Evolutionary conservation across 129 eudicot genomes (phyloP).

Genomic region (Erigeron canadensis): DNA sequence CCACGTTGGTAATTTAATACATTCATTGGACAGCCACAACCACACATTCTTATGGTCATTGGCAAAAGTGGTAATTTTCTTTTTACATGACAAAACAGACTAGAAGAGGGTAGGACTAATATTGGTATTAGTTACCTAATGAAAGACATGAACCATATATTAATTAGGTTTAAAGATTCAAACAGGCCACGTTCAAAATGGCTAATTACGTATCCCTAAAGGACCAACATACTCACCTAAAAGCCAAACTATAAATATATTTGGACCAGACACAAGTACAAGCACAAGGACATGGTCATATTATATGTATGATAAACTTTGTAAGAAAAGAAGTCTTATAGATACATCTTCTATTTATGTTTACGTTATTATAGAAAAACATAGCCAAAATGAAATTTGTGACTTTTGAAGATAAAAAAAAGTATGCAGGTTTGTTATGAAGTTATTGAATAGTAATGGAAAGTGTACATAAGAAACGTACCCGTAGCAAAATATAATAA

Average conservation of each 20-base stretch:
- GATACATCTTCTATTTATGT: too few relatives aligned
- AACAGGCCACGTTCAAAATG: not conserved
- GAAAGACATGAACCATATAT: slow-evolving; percentile 11
- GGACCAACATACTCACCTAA: not conserved
- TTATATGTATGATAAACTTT: too few relatives aligned
- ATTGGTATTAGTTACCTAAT: slow-evolving; percentile 15
- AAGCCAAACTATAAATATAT: slow-evolving; percentile 1
- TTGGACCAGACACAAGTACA: not conserved
- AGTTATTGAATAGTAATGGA: too few relatives aligned
- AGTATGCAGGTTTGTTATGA: too few relatives aligned
- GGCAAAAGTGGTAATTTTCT: not conserved
- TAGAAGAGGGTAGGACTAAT: slow-evolving; percentile 11
- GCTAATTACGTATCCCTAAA: not conserved
- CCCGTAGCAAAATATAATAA: too few relatives aligned
- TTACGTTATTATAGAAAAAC: too few relatives aligned
- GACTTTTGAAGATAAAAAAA: too few relatives aligned
- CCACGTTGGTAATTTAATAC: not conserved
- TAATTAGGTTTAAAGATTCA: not conserved
- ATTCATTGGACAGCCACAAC: not conserved
- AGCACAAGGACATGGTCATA: too few relatives aligned
- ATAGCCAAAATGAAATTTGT: too few relatives aligned
- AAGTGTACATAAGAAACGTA: too few relatives aligned
- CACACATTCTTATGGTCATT: slow-evolving; percentile 16
- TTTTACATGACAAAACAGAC: slow-evolving; percentile 8
- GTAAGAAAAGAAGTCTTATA: too few relatives aligned